Evolutionary conservation across 306 rosid genomes (phyloP), one percentile per base, ranked within the genome.

Genomic region (Casuarina cunninghamiana): DNA sequence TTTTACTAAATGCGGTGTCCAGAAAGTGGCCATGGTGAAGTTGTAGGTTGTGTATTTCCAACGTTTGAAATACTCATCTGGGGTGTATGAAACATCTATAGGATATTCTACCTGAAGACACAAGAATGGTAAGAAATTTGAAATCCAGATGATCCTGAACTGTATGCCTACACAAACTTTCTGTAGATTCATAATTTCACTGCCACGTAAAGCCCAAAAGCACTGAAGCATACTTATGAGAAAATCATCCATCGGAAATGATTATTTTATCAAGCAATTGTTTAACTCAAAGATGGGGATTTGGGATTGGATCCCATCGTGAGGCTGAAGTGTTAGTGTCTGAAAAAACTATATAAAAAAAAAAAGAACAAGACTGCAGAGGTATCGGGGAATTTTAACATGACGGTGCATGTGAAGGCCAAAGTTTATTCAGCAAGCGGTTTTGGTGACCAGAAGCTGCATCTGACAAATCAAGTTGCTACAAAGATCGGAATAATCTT

Each of bases 1-100:
- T 83, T 68, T 91, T 3, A 95, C 89, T 69, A 95, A 74, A 85
- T 95, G 97, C 17, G 97, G 86, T 13, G 97, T 92, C 97, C 97
- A 92, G 79, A 86, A 80, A 32, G 84, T 57, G 10, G 96, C 89
- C 75, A 93, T 15, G 32, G 99, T 95, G 89, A 95, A 93, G 84
- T 95, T 95, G 86, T 95, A 87, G 37, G 75, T 82, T 72, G 84
- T 88, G 88, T 95, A 95, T 35, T 35, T 85, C 99, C 97, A 95
- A 2, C 88, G 58, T 69, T 81, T 89, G 87, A 86, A 92, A 8
- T 79, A 72, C 39, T 89, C 89, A 43, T 89, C 93, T 71, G 77
- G 2, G 63, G 80, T 77, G 35, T 76, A 79, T 49, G 99, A 95
- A 21, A 72, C 96, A 75, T 88, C 93, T 11, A 89, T 73, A 8